Conservation (phyloP, 345 rosid genomes). For the Eucalyptus albens region DNA sequence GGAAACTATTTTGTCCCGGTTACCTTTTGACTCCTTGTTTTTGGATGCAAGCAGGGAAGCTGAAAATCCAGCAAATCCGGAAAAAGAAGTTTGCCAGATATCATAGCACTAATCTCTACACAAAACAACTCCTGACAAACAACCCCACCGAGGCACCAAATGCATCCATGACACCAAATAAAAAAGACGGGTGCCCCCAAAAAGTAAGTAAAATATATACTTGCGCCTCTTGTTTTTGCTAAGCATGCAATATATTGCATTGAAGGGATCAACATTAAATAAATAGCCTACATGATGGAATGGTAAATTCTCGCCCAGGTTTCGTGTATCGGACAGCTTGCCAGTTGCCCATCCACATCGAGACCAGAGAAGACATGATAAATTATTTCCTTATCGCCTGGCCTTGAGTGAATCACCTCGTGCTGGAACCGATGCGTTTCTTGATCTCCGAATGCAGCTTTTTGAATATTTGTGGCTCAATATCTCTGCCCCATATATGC, state of each 20-base stretch:
- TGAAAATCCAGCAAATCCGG: not conserved
- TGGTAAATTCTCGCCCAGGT: not conserved
- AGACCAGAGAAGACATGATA: not conserved
- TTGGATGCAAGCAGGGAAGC: not conserved
- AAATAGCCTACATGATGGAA: not conserved
- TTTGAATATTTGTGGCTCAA: not conserved
- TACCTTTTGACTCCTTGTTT: not conserved
- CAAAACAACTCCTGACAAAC: not conserved
- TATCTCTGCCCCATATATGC: not conserved
- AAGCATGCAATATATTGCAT: not conserved
- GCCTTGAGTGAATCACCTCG: not conserved
- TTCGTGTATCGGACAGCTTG: not conserved
- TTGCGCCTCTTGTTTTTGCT: not conserved
- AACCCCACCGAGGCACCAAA: not conserved
- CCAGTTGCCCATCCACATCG: not conserved
- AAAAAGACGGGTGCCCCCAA: not conserved
- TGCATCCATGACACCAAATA: not conserved
- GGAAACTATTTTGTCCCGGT: not conserved
- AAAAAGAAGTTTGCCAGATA: not conserved
- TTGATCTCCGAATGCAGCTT: not conserved
- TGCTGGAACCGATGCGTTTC: not conserved
- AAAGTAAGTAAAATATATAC: not conserved
- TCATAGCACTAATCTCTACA: not conserved
- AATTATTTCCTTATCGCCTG: not conserved
- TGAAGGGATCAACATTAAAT: not conserved